phyloP scores from a whole-genome alignment of 768 basidiomycete species.

The Leccinum pellstonianum region DNA sequence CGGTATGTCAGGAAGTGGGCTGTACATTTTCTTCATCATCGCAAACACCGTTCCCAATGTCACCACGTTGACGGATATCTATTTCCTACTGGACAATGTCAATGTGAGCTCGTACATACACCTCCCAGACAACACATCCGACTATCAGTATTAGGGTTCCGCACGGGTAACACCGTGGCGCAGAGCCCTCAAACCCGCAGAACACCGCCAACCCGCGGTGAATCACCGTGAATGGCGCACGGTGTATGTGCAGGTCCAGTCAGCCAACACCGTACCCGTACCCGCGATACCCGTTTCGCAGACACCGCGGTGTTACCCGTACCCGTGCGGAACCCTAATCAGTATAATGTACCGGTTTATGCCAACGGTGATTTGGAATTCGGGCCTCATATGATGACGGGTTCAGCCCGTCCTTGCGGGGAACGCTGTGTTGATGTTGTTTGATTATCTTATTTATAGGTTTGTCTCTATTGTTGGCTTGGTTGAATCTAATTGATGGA shows the following conservation, averaged over 20 bases:
- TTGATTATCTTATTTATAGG: constrained; percentile 23
- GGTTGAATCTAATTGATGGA: not conserved
- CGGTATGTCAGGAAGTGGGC: constrained; percentile 4
- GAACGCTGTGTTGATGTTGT: constrained; percentile 9
- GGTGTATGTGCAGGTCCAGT: too few relatives aligned
- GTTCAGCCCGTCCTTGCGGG: constrained; percentile 5
- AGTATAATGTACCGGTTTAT: constrained; percentile 16
- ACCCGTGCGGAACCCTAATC: not conserved
- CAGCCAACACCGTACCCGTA: too few relatives aligned
- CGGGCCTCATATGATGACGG: constrained; percentile 10
- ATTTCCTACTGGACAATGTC: constrained; percentile 10
- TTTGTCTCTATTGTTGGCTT: not conserved
- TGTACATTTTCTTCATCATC: constrained; percentile 23
- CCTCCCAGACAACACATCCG: not conserved
- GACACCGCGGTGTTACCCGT: too few relatives aligned
- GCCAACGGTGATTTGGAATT: constrained; percentile 4
- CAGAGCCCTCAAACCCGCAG: too few relatives aligned
- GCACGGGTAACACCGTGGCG: too few relatives aligned
- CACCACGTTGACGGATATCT: not conserved
- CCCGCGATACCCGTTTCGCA: too few relatives aligned
- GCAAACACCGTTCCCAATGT: constrained; percentile 1
- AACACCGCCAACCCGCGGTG: too few relatives aligned
- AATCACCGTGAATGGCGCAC: too few relatives aligned
- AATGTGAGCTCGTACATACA: constrained; percentile 2
- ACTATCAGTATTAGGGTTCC: not conserved